Percentiles rank a stretch among this genome's conserved stretches.
Conservation (phyloP, 352 stramenopile species). For the Phytophthora uliginosa region DNA sequence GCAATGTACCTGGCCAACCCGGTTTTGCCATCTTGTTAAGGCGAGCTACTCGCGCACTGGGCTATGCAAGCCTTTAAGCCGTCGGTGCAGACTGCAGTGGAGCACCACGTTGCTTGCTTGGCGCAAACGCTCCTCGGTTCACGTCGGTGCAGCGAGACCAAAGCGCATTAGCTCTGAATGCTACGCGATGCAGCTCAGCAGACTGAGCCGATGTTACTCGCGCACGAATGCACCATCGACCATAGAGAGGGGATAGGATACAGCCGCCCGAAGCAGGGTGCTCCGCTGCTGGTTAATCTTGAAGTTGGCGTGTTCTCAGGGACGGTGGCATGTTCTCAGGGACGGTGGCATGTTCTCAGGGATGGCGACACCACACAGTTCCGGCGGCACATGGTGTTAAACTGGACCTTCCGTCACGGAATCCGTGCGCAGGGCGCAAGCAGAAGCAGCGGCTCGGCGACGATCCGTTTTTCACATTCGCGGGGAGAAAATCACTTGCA, state of each 20-base stretch:
- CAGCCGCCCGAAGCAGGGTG: background rate
- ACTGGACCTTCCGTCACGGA: background rate
- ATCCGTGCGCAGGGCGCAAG: background rate
- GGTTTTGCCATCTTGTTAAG: constrained; percentile 16
- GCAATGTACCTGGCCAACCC: background rate
- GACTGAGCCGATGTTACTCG: background rate
- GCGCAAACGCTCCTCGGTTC: too few species aligned
- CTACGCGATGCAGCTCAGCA: background rate
- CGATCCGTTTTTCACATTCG: background rate
- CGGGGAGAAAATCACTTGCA: background rate
- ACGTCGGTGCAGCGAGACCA: background rate
- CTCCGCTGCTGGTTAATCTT: constrained; percentile 1
- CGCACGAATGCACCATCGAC: background rate
- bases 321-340: background rate
- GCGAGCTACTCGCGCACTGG: constrained; percentile 24
- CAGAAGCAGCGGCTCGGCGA: background rate
- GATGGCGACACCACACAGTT: background rate
- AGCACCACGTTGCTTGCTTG: background rate
- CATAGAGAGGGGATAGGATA: background rate
- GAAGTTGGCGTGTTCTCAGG: background rate
- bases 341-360: background rate
- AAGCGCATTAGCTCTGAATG: constrained; percentile 2
- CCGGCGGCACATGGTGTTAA: background rate
- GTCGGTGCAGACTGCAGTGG: background rate
- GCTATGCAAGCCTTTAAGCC: constrained; percentile 14